A percentile compares a stretch with the other conserved stretches of the same genome.
phyloP scores from a whole-genome alignment of 2,329 filamentous ascomycete species.

The Huntiella abstrusa region DNA sequence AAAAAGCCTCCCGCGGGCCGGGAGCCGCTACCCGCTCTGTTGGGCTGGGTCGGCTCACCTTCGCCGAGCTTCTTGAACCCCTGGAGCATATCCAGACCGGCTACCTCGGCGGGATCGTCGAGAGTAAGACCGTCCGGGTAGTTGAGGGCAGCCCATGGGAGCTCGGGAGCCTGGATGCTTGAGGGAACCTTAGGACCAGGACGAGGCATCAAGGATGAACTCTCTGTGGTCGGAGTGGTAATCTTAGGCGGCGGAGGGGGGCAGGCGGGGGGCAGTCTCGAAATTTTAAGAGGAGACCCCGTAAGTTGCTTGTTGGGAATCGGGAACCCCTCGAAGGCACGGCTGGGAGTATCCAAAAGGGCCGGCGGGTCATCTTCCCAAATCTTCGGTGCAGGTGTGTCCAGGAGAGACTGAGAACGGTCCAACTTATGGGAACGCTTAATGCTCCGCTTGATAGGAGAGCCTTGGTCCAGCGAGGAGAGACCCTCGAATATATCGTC shows the following conservation, averaged over 20 bases:
- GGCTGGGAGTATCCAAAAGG: slow-evolving; percentile 8
- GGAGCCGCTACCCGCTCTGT: slow-evolving; percentile 13
- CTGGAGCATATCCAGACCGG: slow-evolving; percentile 52
- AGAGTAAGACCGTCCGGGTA: slow-evolving; percentile 21
- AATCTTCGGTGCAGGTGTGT: slow-evolving; percentile 7
- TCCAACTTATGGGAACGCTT: slow-evolving; percentile 39
- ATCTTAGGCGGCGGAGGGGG: slow-evolving; percentile 4
- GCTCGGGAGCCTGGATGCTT: slow-evolving; percentile 20
- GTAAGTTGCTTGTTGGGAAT: slow-evolving; percentile 33
- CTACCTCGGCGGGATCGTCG: slow-evolving; percentile 28
- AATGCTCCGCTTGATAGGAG: slow-evolving; percentile 45
- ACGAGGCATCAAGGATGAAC: slow-evolving; percentile 7
- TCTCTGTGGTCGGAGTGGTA: background rate
- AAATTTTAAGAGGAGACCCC: slow-evolving; percentile 11
- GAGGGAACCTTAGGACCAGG: slow-evolving; percentile 11
- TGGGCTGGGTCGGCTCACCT: slow-evolving; percentile 16
- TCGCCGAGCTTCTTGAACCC: slow-evolving; percentile 56
- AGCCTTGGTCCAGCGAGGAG: slow-evolving; percentile 33
- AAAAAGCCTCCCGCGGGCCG: slow-evolving; percentile 14
- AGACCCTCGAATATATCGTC: slow-evolving; percentile 18
- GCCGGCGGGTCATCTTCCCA: slow-evolving; percentile 9
- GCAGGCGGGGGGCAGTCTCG: slow-evolving; percentile 8
- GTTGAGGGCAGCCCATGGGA: slow-evolving; percentile 21
- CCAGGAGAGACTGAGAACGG: slow-evolving; percentile 33
- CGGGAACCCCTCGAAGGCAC: slow-evolving; percentile 20